Evolutionary conservation across 2,329 filamentous ascomycete species (phyloP).

Genomic region (Fusarium multiceps): DNA sequence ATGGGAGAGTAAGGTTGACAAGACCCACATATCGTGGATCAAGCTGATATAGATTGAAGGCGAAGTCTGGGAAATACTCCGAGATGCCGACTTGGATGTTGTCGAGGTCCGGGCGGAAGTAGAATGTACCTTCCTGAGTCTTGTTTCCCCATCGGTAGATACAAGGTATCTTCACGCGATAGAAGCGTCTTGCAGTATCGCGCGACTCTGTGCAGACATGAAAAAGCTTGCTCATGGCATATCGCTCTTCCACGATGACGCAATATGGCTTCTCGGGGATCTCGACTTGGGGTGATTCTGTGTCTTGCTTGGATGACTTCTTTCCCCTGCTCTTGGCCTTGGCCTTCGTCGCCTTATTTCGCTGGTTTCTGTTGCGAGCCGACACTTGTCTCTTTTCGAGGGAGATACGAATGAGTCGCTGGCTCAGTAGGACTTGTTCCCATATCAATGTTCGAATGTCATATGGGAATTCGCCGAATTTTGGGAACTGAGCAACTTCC

Average conservation of each 20-base stretch:
- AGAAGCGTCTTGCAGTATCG: not conserved
- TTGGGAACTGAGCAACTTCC: not conserved
- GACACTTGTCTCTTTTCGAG: not conserved
- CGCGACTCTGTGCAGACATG: not conserved
- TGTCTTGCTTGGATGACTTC: rapidly evolving
- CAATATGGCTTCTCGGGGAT: not conserved
- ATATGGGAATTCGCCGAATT: not conserved
- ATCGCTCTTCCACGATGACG: not conserved
- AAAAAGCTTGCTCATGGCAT: not conserved
- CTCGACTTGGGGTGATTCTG: too few relatives aligned
- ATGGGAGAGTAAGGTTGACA: not conserved
- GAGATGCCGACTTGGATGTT: not conserved
- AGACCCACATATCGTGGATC: not conserved
- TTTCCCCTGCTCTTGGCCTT: not conserved
- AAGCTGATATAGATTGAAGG: not conserved
- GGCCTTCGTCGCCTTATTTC: not conserved
- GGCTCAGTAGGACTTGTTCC: not conserved
- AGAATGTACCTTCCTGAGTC: not conserved
- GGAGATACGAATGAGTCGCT: not conserved
- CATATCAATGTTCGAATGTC: not conserved
- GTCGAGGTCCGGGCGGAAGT: not conserved
- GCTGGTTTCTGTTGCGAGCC: not conserved
- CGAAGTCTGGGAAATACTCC: not conserved
- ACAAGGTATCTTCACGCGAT: not conserved
- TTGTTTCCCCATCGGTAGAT: not conserved